A percentile compares a stretch with the other conserved stretches of the same genome.
These are phyloP conservation scores for Trametes cinnabarina DNA, from an alignment of 768 basidiomycete species.

Conservation along the genomic window DNA sequence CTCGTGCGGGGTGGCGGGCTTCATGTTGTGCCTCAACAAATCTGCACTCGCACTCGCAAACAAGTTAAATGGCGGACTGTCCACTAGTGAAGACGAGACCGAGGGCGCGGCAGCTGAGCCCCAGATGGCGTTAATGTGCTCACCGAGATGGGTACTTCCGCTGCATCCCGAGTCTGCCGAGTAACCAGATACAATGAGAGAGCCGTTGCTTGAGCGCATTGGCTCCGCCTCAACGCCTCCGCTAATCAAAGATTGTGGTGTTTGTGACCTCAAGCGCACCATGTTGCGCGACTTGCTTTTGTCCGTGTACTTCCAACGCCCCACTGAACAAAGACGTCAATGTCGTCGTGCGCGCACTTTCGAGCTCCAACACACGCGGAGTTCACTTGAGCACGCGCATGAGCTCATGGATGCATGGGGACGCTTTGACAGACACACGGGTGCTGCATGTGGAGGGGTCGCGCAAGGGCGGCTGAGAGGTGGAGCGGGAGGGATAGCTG, in stretches of 20 bases:
- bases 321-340: constrained; percentile 16
- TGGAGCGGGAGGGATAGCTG: constrained; percentile 45
- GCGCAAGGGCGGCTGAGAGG: constrained; percentile 56
- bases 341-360: constrained; percentile 16
- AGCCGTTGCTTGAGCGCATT: constrained; percentile 36
- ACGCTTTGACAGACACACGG: constrained; percentile 30
- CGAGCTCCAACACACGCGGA: constrained; percentile 12
- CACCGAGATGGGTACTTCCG: constrained; percentile 35
- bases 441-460: constrained; percentile 33
- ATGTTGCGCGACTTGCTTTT: constrained; percentile 30
- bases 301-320: constrained; percentile 17
- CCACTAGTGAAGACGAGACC: constrained; percentile 14
- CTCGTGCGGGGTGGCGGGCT: constrained; percentile 6
- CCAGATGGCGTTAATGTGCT: constrained; percentile 50
- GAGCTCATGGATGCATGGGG: constrained; percentile 22
- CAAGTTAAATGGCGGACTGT: constrained; percentile 17
- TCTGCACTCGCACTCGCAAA: background rate
- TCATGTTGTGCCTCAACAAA: constrained; percentile 4
- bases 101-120: constrained; percentile 28
- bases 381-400: constrained; percentile 3
- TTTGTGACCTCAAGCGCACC: background rate
- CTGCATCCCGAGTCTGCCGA: constrained; percentile 37
- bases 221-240: constrained; percentile 11
- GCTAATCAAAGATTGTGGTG: constrained; percentile 20
- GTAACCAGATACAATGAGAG: constrained; percentile 29